Conservation (phyloP, 2,329 filamentous ascomycete species). For the Rachicladosporium sp. region DNA sequence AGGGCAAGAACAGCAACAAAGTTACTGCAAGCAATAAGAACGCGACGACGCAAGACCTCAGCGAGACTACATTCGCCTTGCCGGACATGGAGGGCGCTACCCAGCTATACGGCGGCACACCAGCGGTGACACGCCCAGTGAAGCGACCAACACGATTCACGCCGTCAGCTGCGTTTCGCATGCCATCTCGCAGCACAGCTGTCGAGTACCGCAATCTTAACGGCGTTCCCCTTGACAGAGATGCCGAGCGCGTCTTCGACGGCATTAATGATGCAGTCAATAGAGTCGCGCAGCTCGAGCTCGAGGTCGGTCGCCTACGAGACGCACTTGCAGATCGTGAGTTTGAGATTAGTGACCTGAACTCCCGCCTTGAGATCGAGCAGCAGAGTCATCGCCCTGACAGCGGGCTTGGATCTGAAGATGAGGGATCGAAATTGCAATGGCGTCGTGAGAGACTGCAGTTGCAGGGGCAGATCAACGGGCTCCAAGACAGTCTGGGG, state of each 20-base stretch:
- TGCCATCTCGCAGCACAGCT: slow-evolving; percentile 17
- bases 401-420: slow-evolving; percentile 37
- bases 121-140: slow-evolving; percentile 37
- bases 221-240: slow-evolving; percentile 44
- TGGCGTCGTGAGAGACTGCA: slow-evolving; percentile 42
- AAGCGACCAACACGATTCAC: slow-evolving; percentile 37
- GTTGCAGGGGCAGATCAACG: slow-evolving; percentile 47
- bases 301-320: slow-evolving; percentile 38
- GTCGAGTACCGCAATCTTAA: slow-evolving; percentile 37
- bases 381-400: slow-evolving; percentile 31
- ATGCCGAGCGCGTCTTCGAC: slow-evolving; percentile 52
- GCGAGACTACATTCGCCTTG: slow-evolving; percentile 41
- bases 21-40: slow-evolving; percentile 6
- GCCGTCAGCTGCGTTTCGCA: slow-evolving; percentile 27
- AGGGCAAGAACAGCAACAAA: slow-evolving; percentile 5
- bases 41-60: background rate
- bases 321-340: slow-evolving; percentile 39
- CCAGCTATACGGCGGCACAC: slow-evolving; percentile 48
- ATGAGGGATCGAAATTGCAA: slow-evolving; percentile 26
- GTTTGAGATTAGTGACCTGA: slow-evolving; percentile 45
- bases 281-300: slow-evolving; percentile 44
- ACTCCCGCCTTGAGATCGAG: slow-evolving; percentile 33
- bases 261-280: slow-evolving; percentile 47
- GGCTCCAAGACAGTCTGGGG: slow-evolving; percentile 51
- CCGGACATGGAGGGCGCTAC: slow-evolving; percentile 50